Conservation (phyloP, 2,329 filamentous ascomycete genomes). For the Aureobasidium vineae region DNA sequence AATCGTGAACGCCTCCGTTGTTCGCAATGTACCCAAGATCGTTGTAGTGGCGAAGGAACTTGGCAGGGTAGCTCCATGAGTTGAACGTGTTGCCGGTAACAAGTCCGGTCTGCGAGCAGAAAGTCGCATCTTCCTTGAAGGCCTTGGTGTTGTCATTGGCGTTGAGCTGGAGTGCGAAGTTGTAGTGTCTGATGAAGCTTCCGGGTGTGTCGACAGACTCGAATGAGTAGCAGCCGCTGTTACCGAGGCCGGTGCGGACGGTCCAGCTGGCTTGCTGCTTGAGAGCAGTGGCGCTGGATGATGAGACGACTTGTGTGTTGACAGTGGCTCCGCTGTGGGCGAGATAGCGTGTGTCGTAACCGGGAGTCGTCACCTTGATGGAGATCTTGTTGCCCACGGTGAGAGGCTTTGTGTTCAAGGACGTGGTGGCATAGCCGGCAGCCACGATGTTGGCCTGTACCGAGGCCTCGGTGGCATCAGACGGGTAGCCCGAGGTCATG, state of each 20-base stretch:
- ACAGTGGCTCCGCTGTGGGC: constrained; percentile 53
- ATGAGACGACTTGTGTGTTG: constrained; percentile 56
- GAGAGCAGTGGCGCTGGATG: constrained; percentile 51
- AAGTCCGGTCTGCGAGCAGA: constrained; percentile 57
- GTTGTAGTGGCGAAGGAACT: constrained; percentile 57
- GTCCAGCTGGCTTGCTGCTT: constrained; percentile 56
- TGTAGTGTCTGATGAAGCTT: constrained; percentile 57
- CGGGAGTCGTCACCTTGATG: constrained; percentile 55
- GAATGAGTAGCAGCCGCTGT: constrained; percentile 60
- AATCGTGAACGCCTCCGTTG: constrained; percentile 57
- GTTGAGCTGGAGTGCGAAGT: constrained; percentile 53
- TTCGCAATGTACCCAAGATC: constrained; percentile 51
- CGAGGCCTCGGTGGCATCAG: constrained; percentile 56
- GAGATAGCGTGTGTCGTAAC: constrained; percentile 56
- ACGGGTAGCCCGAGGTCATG: constrained; percentile 62
- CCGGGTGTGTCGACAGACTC: constrained; percentile 59
- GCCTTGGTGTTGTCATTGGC: constrained; percentile 56
- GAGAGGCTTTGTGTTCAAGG: constrained; percentile 52
- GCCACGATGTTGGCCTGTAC: constrained; percentile 55
- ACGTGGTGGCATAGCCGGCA: constrained; percentile 54
- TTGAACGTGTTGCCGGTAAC: constrained; percentile 54
- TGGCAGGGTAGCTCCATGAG: constrained; percentile 60
- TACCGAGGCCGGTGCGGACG: constrained; percentile 56
- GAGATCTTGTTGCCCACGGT: constrained; percentile 54
- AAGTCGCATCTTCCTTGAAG: constrained; percentile 62